Evolutionary conservation across 805 yeast species (phyloP).

Genomic region (Saccharomycopsis malanga): DNA sequence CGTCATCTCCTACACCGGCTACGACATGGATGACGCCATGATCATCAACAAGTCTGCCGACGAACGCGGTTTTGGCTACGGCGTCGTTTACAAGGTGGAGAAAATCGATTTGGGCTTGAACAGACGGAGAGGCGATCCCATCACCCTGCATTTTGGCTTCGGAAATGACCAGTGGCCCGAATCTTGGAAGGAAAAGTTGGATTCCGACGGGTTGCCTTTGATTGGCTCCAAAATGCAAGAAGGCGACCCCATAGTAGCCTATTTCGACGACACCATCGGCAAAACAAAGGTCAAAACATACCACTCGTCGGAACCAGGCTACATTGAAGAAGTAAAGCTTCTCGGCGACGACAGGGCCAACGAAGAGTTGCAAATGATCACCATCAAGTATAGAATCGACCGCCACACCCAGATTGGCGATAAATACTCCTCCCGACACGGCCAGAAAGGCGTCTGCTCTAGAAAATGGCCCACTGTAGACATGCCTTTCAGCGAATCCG

Average conservation of each 20-base stretch:
- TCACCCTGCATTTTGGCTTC: constrained; percentile 89
- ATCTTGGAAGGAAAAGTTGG: constrained; percentile 81
- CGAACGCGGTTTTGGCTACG: constrained; percentile 97
- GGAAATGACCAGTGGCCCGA: constrained; percentile 92
- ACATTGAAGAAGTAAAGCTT: constrained; percentile 89
- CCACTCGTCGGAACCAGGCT: constrained; percentile 91
- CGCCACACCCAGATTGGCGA: constrained; percentile 95
- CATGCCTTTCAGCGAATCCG: constrained; percentile 94
- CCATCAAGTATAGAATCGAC: constrained; percentile 85
- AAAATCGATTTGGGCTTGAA: constrained; percentile 73
- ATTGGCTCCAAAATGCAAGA: constrained; percentile 84
- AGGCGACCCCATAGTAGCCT: constrained; percentile 95
- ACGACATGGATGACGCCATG: constrained; percentile 99
- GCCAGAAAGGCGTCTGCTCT: constrained; percentile 97
- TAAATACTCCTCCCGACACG: constrained; percentile 95
- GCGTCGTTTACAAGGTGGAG: constrained; percentile 93
- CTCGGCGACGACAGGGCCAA: constrained; percentile 74
- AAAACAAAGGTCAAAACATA: constrained; percentile 88
- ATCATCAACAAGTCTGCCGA: constrained; percentile 94
- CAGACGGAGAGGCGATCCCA: constrained; percentile 89
- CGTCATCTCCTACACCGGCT: constrained; percentile 96
- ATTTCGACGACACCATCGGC: constrained; percentile 82
- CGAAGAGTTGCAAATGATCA: constrained; percentile 73
- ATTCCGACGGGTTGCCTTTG: constrained; percentile 86
- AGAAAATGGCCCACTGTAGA: constrained; percentile 96